These are phyloP conservation scores for Tothia fuscella DNA, from an alignment of 2,329 filamentous ascomycete species.

Conservation along the genomic window DNA sequence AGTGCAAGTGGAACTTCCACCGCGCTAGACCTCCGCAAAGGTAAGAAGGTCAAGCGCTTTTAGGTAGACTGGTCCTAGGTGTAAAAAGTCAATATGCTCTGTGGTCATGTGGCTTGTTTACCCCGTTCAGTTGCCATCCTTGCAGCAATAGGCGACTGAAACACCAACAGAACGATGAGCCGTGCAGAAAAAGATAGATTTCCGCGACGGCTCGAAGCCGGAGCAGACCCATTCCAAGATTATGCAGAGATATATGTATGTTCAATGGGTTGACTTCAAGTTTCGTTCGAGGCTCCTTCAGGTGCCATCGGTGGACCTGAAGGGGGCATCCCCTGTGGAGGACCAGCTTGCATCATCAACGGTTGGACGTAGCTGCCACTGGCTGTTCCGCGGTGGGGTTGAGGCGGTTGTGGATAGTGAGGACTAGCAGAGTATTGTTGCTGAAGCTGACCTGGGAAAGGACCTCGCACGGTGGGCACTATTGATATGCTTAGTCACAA, in stretches of 20 bases:
- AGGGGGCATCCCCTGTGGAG: slow-evolving; percentile 26
- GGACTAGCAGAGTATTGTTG: slow-evolving; percentile 6
- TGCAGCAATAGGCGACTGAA: no score
- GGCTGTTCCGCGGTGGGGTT: slow-evolving; percentile 29
- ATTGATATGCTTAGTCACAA: no score
- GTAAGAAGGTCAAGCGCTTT: no score
- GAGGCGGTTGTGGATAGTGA: slow-evolving; percentile 22
- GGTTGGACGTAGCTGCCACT: slow-evolving; percentile 29
- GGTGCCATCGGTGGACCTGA: slow-evolving; percentile 23
- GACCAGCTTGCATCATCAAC: slow-evolving; percentile 21
- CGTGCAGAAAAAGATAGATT: slow-evolving; percentile 4
- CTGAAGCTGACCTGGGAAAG: neutral
- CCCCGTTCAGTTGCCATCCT: no score
- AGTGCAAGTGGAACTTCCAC: no score
- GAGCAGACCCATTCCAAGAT: neutral
- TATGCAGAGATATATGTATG: slow-evolving; percentile 5
- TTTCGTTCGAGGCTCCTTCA: slow-evolving; percentile 24
- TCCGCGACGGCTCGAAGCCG: slow-evolving; percentile 6
- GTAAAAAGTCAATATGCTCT: no score
- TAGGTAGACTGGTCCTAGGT: no score
- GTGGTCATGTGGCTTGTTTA: no score
- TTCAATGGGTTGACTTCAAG: slow-evolving; percentile 20
- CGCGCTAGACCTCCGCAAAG: no score
- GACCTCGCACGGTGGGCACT: no score
- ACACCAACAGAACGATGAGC: no score